Conservation (phyloP, 1,139 yeast genomes). For the Petasospora fabianii region DNA sequence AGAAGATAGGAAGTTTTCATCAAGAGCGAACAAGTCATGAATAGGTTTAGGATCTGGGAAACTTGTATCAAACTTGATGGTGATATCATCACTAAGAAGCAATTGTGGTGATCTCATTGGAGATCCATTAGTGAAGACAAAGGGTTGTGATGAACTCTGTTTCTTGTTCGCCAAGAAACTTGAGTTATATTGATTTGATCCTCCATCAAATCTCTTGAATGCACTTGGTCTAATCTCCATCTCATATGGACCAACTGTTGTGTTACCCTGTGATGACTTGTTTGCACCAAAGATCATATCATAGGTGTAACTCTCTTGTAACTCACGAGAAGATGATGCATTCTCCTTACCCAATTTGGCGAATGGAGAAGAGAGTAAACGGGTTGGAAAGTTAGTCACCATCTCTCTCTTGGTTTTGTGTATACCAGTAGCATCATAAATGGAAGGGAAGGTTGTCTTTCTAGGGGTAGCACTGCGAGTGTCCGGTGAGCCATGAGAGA, state of each 20-base stretch:
- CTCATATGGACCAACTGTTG: slow-evolving; percentile 13
- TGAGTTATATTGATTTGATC: slow-evolving; percentile 1
- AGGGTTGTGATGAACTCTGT: not conserved
- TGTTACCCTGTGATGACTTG: slow-evolving; percentile 1
- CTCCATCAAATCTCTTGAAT: slow-evolving; percentile 1
- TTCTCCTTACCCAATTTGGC: slow-evolving; percentile 2
- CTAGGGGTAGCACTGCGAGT: no score
- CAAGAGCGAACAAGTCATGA: slow-evolving; percentile 18
- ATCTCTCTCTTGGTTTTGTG: no score
- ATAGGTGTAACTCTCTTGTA: slow-evolving; percentile 6
- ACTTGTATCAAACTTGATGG: slow-evolving; percentile 14
- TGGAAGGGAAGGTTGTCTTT: no score
- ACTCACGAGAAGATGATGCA: not conserved
- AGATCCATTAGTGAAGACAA: not conserved
- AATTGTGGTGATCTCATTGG: no score
- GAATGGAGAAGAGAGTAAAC: slow-evolving; percentile 3
- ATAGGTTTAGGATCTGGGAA: slow-evolving; percentile 21
- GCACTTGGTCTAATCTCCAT: slow-evolving; percentile 5
- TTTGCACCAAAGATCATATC: slow-evolving; percentile 1
- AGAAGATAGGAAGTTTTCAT: slow-evolving; percentile 11
- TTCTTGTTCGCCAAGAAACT: not conserved
- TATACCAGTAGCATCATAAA: no score
- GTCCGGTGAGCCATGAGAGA: no score
- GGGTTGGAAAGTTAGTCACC: no score
- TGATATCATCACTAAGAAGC: slow-evolving; percentile 15